A percentile compares a stretch with the other conserved stretches of the same genome.
phyloP scores from a whole-genome alignment of 345 rosid genomes.

The Citrus maxima region DNA sequence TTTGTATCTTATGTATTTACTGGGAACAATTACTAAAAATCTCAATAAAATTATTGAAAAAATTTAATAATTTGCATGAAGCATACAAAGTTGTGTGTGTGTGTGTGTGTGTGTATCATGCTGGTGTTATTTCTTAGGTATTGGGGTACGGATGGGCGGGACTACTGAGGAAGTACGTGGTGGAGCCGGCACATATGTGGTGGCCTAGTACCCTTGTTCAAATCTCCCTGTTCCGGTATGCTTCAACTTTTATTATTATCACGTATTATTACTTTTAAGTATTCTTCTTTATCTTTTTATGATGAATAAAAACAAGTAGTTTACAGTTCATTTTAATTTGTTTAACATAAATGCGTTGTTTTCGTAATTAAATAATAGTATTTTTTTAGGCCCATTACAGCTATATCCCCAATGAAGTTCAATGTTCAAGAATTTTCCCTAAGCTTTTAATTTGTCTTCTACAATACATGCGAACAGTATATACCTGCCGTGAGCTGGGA shows the following conservation, averaged over 20 bases:
- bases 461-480: too few species aligned
- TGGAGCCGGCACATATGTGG: slow-evolving; percentile 39
- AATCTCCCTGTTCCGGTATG: slow-evolving; percentile 30
- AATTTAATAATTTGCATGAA: too few species aligned
- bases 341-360: too few species aligned
- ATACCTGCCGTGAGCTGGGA: too few species aligned
- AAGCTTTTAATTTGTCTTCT: neutral
- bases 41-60: too few species aligned
- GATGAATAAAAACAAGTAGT: neutral
- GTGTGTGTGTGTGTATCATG: too few species aligned
- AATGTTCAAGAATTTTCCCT: neutral
- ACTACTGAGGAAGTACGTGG: slow-evolving; percentile 33
- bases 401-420: neutral
- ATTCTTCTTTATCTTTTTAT: too few species aligned
- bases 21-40: too few species aligned
- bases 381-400: neutral
- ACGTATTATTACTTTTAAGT: neutral
- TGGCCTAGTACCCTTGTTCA: slow-evolving; percentile 37
- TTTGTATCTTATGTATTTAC: too few species aligned
- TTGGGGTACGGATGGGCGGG: slow-evolving; percentile 38
- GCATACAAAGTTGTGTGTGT: too few species aligned
- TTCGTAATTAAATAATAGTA: too few species aligned
- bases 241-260: neutral
- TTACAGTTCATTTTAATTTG: neutral
- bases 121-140: slow-evolving; percentile 13